Evolutionary conservation across 805 yeast genomes (phyloP), one percentile per base, ranked within the genome.

Genomic region (Barnettozyma vustinii): DNA sequence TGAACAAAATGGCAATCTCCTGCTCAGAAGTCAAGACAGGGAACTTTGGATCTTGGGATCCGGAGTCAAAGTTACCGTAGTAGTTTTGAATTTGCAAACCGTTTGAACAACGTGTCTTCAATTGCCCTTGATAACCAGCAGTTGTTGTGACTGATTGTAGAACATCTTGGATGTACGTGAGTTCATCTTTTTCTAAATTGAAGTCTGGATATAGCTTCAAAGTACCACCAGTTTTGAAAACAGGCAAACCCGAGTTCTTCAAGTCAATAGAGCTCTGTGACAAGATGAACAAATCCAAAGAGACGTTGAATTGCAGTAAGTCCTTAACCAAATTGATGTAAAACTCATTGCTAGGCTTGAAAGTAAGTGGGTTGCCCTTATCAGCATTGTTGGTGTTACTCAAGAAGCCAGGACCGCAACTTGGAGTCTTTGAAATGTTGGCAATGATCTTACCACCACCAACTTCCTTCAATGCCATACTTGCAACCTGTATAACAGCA

Each of bases 391-490:
- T 63, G 4, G 44, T 49, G 35, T 52, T 49, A n/a, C 71, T 68
- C 47, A 84, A 72, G 9, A 76, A 71, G 4, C 97, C 97, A 0
- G 89, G 84, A 0, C 96, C 96, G 75, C 81, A 75, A 1, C 87
- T 76, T 7, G 99, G 97, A 37, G 89, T 64, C 2, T 82, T 69
- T 2, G 87, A 75, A 39, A 91, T 67, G 4, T 86, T 65, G 0
- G 87, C 76, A 20, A 84, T 76, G 32, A 92, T 81, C 57, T 91
- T 87, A 51, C 98, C 99, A 52, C 94, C 94, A 9, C 94, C 96
- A 32, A 74, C 75, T 20, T 69, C 66, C 40, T 74, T 74, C 25
- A 90, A 69, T 7, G 89, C 82, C 46, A 77, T 61, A 56, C 74
- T 68, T 0, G 95, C 92, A 2, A 84, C 80, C 48, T 81, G 72